Evolutionary conservation across 108 stramenopile species (phyloP), one percentile per base, ranked within the genome.

Genomic region (Stephanodiscus minutulus): DNA sequence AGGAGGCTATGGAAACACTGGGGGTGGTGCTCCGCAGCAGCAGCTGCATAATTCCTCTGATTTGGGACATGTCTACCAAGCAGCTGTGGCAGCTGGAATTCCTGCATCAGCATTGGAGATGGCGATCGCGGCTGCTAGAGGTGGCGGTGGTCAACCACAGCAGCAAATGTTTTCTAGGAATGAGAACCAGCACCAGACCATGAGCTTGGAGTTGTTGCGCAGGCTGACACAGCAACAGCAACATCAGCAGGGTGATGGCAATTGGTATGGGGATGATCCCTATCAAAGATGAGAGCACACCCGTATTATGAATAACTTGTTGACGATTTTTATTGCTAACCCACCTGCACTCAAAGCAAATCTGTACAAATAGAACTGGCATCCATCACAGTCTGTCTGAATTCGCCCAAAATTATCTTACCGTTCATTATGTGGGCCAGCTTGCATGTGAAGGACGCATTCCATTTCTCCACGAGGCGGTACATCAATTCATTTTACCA

Each of bases 1-100:
- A n/a, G n/a, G 24, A 46, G 31, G 59, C 48, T 62, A 43, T 64
- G 36, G 31, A 31, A 57, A 39, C 21, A 35, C 54, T 48, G 59
- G 59, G 17, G 60, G 60, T 4, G 70, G 70, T 22, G 70, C 27
- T 35, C 57, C 5, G 17, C 50, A 52, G n/a, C 5, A 52, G 50
- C 57, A 58, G 57, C 29, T 18, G 13, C 29, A 36, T 57, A 52
- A 73, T 0, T n/a, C 52, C 20, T 64, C 53, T 9, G 77, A 72
- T 48, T 46, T 79, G 59, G 77, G 72, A 28, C 58, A 70, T 21
- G 35, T 79, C 15, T 61, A 66, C 21, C 70, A 79, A 55, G 58
- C 68, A 33, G 75, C 75, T 0, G 60, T 66, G 3, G 70, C 77
- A 33, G 65, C 74, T 39, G 66, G 74, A 13, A 66, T 67, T 22